phyloP scores from a whole-genome alignment of 148 eudicot species.

The Camellia japonica region DNA sequence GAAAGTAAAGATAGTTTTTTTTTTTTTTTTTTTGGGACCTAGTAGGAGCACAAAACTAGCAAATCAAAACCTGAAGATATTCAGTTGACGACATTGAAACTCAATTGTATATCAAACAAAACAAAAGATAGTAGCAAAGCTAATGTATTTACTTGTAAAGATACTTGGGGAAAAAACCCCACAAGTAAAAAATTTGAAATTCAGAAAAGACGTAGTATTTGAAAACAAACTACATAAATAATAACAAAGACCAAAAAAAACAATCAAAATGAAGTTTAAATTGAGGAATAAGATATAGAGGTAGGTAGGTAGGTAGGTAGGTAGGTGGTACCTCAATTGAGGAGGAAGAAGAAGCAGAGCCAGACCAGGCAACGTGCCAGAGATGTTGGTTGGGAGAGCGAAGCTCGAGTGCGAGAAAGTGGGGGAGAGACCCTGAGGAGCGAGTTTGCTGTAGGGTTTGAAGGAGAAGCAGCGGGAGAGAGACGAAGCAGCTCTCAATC shows the following conservation, averaged over 20 bases:
- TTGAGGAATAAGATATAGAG: neutral
- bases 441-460: constrained; percentile 65
- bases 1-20: no score
- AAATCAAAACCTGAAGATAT: no score
- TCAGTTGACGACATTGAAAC: no score
- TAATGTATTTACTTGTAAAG: no score
- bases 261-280: neutral
- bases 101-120: no score
- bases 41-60: no score
- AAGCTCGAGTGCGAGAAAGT: constrained; percentile 62
- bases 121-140: no score
- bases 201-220: no score
- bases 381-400: constrained; percentile 36
- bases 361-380: constrained; percentile 93
- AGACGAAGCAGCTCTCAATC: constrained; percentile 68
- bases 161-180: no score
- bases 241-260: neutral
- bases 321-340: constrained; percentile 78
- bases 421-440: constrained; percentile 47
- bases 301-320: neutral
- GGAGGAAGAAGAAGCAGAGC: constrained; percentile 70
- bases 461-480: constrained; percentile 74
- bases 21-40: no score
- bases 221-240: no score
- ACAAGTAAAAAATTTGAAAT: no score